Conservation (phyloP, 2,329 filamentous ascomycete genomes). For the Diaporthe sp. region DNA sequence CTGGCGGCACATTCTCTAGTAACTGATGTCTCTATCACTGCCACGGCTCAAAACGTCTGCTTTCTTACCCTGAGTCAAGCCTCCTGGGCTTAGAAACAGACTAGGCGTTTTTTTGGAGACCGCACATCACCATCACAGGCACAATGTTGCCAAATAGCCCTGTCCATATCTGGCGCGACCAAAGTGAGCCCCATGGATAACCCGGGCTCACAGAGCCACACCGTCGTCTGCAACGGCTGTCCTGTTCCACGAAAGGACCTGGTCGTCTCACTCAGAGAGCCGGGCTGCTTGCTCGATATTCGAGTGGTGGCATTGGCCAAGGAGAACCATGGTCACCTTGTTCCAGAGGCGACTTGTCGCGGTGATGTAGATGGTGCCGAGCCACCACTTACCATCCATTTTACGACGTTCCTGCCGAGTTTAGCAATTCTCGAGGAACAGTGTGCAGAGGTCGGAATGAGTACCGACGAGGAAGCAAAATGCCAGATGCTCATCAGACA, state of each 20-base stretch:
- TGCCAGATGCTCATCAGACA: conserved; percentile 33
- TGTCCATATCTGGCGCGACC: conserved; percentile 41
- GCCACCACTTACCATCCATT: conserved; percentile 42
- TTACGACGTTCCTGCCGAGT: conserved; percentile 40
- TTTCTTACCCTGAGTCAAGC: not conserved
- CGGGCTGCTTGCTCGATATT: not conserved
- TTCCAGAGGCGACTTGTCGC: conserved; percentile 43
- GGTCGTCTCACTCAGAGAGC: not conserved
- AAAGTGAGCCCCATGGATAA: conserved; percentile 43
- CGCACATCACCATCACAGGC: conserved; percentile 43
- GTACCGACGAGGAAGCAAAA: not conserved
- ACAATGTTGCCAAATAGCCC: conserved; percentile 44
- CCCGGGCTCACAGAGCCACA: conserved; percentile 48
- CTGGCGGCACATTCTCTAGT: not conserved
- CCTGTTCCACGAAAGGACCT: conserved; percentile 28
- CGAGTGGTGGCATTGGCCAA: conserved; percentile 42
- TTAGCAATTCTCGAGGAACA: conserved; percentile 33
- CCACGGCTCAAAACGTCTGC: fast-evolving
- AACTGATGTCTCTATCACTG: not conserved
- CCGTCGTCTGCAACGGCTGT: conserved; percentile 43
- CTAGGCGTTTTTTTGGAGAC: conserved; percentile 38
- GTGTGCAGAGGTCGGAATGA: conserved; percentile 40
- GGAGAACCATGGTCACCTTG: conserved; percentile 45
- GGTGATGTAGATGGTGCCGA: conserved; percentile 45
- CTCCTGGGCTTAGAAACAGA: conserved; percentile 16